A percentile compares a stretch with the other conserved stretches of the same genome.
These are phyloP conservation scores for Zalaria obscura DNA, from an alignment of 2,329 filamentous ascomycete species.

Conservation along the genomic window DNA sequence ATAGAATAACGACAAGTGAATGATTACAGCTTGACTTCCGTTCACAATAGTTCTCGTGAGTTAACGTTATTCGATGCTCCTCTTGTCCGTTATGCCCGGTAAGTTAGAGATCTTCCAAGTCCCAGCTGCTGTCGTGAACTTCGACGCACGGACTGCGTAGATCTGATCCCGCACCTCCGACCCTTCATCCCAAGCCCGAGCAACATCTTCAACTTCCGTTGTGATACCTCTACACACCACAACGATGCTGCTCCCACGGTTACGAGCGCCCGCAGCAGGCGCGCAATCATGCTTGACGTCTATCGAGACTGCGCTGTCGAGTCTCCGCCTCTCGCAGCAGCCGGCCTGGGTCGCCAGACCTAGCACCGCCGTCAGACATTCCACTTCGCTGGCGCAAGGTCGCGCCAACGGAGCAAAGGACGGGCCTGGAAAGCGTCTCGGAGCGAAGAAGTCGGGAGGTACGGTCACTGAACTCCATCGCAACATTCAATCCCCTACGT, in stretches of 20 bases:
- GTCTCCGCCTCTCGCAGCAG: constrained; percentile 14
- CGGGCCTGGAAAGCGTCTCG: constrained; percentile 71
- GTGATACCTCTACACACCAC: too few relatives aligned
- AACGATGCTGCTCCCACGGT: constrained; percentile 7
- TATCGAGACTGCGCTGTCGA: constrained; percentile 15
- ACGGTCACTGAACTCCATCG: constrained; percentile 16
- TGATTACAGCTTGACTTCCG: too few relatives aligned
- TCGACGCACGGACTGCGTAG: too few relatives aligned
- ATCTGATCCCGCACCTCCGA: too few relatives aligned
- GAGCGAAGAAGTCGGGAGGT: constrained; percentile 87
- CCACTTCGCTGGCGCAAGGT: constrained; percentile 51
- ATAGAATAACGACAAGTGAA: too few relatives aligned
- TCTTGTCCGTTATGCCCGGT: too few relatives aligned
- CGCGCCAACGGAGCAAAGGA: constrained; percentile 57
- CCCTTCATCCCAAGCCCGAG: too few relatives aligned
- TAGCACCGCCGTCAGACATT: constrained; percentile 33
- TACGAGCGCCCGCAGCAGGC: constrained; percentile 3
- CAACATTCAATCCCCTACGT: not conserved
- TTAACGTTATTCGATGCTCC: too few relatives aligned
- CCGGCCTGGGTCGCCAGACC: constrained; percentile 6
- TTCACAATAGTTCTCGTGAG: too few relatives aligned
- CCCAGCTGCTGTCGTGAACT: too few relatives aligned
- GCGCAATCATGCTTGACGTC: constrained; percentile 2
- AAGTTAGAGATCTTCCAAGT: too few relatives aligned
- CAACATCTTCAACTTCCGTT: too few relatives aligned